Percentiles rank a stretch among this genome's conserved stretches.
phyloP scores from a whole-genome alignment of 225 moss, liverwort and hornwort species.

The Neckera pumila region DNA sequence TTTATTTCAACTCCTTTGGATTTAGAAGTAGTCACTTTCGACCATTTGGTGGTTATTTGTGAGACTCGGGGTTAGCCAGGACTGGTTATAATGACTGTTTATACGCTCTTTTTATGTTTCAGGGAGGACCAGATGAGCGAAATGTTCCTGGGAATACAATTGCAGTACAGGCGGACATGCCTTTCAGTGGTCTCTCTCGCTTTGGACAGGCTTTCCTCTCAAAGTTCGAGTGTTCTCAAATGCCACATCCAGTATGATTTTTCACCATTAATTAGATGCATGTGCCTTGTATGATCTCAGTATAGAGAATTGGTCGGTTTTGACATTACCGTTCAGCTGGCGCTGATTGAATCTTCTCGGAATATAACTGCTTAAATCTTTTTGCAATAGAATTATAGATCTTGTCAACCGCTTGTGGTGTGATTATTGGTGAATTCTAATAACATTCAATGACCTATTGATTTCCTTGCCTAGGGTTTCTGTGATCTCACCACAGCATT shows the following conservation, averaged over 20 bases:
- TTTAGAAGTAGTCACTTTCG: background rate
- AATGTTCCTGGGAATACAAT: conserved; percentile 95
- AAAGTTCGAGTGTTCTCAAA: conserved; percentile 96
- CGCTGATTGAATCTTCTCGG: background rate
- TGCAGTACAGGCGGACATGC: conserved; percentile 99
- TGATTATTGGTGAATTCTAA: background rate
- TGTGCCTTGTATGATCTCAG: background rate
- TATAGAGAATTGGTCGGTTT: background rate
- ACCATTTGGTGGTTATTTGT: background rate
- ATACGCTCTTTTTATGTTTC: background rate
- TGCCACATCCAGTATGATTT: conserved; percentile 81
- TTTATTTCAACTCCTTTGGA: background rate
- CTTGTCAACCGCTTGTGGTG: background rate
- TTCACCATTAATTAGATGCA: background rate
- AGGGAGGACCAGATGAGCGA: conserved; percentile 94
- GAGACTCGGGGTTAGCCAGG: background rate
- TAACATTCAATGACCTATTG: background rate
- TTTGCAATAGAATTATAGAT: background rate
- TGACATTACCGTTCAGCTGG: background rate
- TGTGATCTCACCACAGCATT: background rate
- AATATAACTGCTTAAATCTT: background rate
- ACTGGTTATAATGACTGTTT: background rate
- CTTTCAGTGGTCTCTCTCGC: conserved; percentile 86
- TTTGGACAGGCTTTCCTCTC: conserved; percentile 95
- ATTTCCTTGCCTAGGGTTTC: background rate